These are phyloP conservation scores for Penicillium coffeae DNA, from an alignment of 495 filamentous ascomycete genomes.

Conservation along the genomic window DNA sequence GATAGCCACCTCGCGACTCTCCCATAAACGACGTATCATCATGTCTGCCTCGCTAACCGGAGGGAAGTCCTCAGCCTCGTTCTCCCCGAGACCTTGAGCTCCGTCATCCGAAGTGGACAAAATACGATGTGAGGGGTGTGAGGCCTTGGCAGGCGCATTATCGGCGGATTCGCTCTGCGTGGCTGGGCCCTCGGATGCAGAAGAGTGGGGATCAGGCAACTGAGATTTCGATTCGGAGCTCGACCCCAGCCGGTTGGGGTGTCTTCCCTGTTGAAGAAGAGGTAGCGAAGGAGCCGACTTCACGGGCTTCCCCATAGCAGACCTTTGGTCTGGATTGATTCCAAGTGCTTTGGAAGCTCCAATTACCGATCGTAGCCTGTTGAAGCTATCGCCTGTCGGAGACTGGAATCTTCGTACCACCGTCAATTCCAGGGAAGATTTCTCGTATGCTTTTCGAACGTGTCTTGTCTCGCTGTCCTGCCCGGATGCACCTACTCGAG, in stretches of 20 bases:
- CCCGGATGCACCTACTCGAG: conserved; percentile 23
- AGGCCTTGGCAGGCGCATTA: conserved; percentile 17
- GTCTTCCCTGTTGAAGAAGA: conserved; percentile 26
- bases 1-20: conserved; percentile 42
- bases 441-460: conserved; percentile 44
- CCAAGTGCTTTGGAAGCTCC: conserved; percentile 18
- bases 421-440: conserved; percentile 38
- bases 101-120: conserved; percentile 41
- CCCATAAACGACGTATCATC: conserved; percentile 49
- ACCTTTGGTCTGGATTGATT: conserved; percentile 10
- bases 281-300: conserved; percentile 40
- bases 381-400: conserved; percentile 41
- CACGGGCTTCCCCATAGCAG: conserved; percentile 32
- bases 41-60: conserved; percentile 30
- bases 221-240: conserved; percentile 25
- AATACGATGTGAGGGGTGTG: conserved; percentile 38
- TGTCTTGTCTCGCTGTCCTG: conserved; percentile 42
- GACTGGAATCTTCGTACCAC: conserved; percentile 45
- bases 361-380: conserved; percentile 28
- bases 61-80: conserved; percentile 23
- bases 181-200: conserved; percentile 23
- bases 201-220: conserved; percentile 20
- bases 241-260: conserved; percentile 14
- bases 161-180: conserved; percentile 33
- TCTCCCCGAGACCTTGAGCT: conserved; percentile 20